Evolutionary conservation across 2,329 filamentous ascomycete genomes (phyloP).

Genomic region (Monilinia polystroma): DNA sequence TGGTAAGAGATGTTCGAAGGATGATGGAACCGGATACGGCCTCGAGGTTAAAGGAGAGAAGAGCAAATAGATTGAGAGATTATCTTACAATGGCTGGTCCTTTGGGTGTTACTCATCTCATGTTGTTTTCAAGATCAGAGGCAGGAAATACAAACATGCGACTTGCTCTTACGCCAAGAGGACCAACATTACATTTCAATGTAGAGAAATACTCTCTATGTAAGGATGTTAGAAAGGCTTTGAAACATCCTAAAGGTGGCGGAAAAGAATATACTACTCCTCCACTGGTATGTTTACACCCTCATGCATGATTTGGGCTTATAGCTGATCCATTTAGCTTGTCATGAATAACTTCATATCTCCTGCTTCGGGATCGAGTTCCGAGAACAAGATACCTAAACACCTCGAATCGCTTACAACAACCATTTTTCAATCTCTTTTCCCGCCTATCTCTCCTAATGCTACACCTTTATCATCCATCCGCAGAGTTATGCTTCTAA

Average conservation of each 20-base stretch:
- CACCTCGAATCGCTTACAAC: slow-evolving; percentile 92
- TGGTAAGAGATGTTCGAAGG: slow-evolving; percentile 83
- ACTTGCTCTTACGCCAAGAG: slow-evolving; percentile 81
- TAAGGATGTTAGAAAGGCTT: slow-evolving; percentile 82
- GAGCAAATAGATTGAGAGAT: slow-evolving; percentile 83
- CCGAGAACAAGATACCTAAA: slow-evolving; percentile 74
- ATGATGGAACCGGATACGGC: slow-evolving; percentile 98
- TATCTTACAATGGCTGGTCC: slow-evolving; percentile 96
- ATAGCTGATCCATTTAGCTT: slow-evolving; percentile 50
- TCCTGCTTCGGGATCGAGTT: slow-evolving; percentile 53
- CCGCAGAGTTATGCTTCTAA: slow-evolving; percentile 83
- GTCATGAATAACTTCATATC: slow-evolving; percentile 98
- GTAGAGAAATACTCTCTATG: slow-evolving; percentile 93
- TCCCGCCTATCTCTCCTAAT: slow-evolving; percentile 93
- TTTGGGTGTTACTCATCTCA: slow-evolving; percentile 85
- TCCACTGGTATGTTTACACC: slow-evolving; percentile 61
- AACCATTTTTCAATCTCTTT: slow-evolving; percentile 92
- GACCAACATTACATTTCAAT: slow-evolving; percentile 89
- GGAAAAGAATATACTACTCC: slow-evolving; percentile 84
- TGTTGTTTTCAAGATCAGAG: slow-evolving; percentile 88
- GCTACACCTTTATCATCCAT: slow-evolving; percentile 89
- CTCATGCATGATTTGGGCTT: neutral
- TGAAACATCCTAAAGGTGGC: slow-evolving; percentile 77
- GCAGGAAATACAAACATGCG: slow-evolving; percentile 91
- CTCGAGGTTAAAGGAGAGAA: slow-evolving; percentile 81